Base-by-base conservation (phyloP, 805 yeast genomes). In the Saitoella complicata region DNA sequence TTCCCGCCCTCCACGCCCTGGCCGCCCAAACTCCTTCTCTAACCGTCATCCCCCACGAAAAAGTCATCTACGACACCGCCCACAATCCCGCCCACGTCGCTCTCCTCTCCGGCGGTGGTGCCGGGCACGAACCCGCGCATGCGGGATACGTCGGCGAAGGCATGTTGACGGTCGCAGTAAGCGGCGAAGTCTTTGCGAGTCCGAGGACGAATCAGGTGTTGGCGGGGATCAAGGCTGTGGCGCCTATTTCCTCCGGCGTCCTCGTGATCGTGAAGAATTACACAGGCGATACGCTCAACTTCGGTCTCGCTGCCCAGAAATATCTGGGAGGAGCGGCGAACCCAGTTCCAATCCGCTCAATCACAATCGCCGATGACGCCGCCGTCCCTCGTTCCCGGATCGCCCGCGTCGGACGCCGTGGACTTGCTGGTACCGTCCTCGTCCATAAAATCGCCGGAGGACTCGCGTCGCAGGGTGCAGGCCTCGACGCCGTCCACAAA, bases 41-140 rank as follows among this genome's bases (percentile, higher is more conserved):
- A 2, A 21, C 21, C 21, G 21, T 21, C 21, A 21, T 21, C 21
- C 21, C 21, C 21, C 21, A 68, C 5, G 82, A 78, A 55, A 67
- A 70, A 47, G 49, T 48, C 32, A 44, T 46, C 37, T 46, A 51
- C 7, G 46, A 42, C 31, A 46, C 50, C 6, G 65, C 69, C 12
- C 48, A 53, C 32, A 52, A 48, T 11, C 44, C 45, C 7, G 37
- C 49, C 36, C 55, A 44, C 12, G 80, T 86, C 39, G 72, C 83
- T 5, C 56, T 87, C 42, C 64, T 87, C 31, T 77, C 94, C 33
- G 95, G 96, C 48, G 97, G 97, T 45, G 96, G 96, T 31, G 76
- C 87, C 9, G 97, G 97, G 41, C 97, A 87, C 58, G 97, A 87
- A 62, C 96, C 96, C 30, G 69, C 86, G 4, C 96, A 88, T 56